Evolutionary conservation across 495 filamentous ascomycete genomes (phyloP).

Genomic region (Aspergillus haitiensis): DNA sequence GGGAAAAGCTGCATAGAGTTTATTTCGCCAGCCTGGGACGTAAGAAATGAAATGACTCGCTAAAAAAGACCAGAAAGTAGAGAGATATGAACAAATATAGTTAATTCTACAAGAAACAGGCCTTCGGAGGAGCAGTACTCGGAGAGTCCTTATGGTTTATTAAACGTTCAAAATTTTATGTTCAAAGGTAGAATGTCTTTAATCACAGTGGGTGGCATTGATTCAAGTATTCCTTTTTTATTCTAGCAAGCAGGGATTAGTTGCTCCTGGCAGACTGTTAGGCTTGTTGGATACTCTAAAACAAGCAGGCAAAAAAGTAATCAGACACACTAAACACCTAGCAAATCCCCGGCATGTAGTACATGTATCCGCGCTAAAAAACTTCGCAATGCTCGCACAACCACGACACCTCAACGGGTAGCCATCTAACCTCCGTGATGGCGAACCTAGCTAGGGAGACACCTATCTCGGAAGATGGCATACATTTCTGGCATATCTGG

Average conservation of each 20-base stretch:
- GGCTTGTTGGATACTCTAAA: background rate
- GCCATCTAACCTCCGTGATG: background rate
- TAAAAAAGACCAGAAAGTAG: too few relatives aligned
- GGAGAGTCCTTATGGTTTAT: too few relatives aligned
- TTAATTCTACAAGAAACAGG: background rate
- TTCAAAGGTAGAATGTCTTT: too few relatives aligned
- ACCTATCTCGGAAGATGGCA: background rate
- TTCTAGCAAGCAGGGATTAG: background rate
- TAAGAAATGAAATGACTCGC: too few relatives aligned
- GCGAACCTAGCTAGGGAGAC: background rate
- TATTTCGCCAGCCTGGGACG: too few relatives aligned
- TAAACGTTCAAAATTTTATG: too few relatives aligned
- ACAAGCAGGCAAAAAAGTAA: background rate
- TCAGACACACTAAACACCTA: background rate
- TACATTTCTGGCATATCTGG: background rate
- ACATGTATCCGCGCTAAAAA: background rate
- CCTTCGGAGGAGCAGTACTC: too few relatives aligned
- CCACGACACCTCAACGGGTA: background rate
- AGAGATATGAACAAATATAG: too few relatives aligned
- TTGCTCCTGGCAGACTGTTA: background rate
- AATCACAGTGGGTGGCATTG: too few relatives aligned
- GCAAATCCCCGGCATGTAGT: background rate
- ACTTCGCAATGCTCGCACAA: background rate
- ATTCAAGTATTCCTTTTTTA: background rate
- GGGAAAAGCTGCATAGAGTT: too few relatives aligned